Evolutionary conservation across 371 early-diverging fungal genomes (phyloP), one percentile per base, ranked within the genome.

Genomic region (Circinella umbellata): DNA sequence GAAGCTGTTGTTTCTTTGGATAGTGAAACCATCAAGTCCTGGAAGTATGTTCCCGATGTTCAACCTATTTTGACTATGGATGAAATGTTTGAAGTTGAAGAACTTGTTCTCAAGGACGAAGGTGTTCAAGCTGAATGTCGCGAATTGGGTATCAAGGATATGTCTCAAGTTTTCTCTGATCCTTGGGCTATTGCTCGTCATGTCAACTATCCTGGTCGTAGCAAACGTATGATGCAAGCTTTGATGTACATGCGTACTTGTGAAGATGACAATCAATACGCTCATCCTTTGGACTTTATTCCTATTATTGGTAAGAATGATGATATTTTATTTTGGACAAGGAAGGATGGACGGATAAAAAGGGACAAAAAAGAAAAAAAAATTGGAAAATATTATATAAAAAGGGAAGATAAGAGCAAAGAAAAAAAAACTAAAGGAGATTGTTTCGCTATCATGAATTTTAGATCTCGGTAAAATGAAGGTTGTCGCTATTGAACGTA

Each of bases 131-230:
- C 76, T 35, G 85, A 85, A 37, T 85, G 85, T 68, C 72, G 69
- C 42, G 82, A 76, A 61, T 64, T 85, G 13, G 85, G 85, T 65
- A 82, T 85, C 63, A 73, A 72, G 10, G 85, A 85, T 55, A 85
- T 85, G 83, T 79, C 80, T 4, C 66, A 60, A 14, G 83, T 85
- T 3, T 82, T 81, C 61, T 53, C 65, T 42, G 85, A 85, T 71
- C 85, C 85, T 66, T 85, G 85, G 85, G 85, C 83, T 57, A 81
- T 82, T 74, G 84, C 80, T 72, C 80, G 81, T 15, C 84, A 84
- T 61, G 69, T 80, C 61, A 51, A 70, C 61, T 72, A 83, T 67
- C 76, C 74, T 60, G 85, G 83, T 27, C 81, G 80, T 48, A 73
- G 67, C 17, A 77, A 73, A 62, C 81, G 85, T 67, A 53, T 85